These are phyloP conservation scores for Beverwykella pulmonaria DNA, from an alignment of 495 filamentous ascomycete species.

Conservation along the genomic window DNA sequence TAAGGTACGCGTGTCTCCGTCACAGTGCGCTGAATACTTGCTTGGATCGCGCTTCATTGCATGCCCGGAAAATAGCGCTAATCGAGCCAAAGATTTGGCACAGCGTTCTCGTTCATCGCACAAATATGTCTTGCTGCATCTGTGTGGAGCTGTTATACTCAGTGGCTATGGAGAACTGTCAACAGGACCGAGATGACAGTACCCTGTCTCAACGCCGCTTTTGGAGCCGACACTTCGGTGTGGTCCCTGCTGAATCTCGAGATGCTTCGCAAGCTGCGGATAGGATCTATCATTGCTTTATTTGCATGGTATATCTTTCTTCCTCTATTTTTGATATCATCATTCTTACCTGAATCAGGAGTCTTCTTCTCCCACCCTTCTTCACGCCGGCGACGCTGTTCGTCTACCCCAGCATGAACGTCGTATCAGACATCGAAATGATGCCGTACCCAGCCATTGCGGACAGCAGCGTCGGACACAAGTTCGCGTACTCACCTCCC, in stretches of 20 bases:
- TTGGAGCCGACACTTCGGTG: constrained; percentile 14
- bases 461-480: background rate
- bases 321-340: background rate
- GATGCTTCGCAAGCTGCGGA: constrained; percentile 18
- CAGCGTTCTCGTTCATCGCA: constrained; percentile 20
- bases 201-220: constrained; percentile 6
- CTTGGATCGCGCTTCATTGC: too few species aligned
- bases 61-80: too few species aligned
- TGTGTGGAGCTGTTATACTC: constrained; percentile 15
- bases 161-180: constrained; percentile 24
- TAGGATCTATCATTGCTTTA: constrained; percentile 14
- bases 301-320: constrained; percentile 12
- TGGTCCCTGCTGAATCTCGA: constrained; percentile 11
- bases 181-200: constrained; percentile 12
- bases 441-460: constrained; percentile 24
- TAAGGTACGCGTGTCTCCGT: constrained; percentile 4
- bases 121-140: constrained; percentile 11
- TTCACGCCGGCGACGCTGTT: constrained; percentile 25
- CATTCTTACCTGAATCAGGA: constrained; percentile 6
- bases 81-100: constrained; percentile 5
- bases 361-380: constrained; percentile 20
- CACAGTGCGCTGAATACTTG: too few species aligned
- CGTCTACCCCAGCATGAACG: constrained; percentile 10
- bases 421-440: too few species aligned
- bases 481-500: constrained; percentile 21